Conservation (phyloP, 2,329 filamentous ascomycete species). For the Dactylellina drechsleri region DNA sequence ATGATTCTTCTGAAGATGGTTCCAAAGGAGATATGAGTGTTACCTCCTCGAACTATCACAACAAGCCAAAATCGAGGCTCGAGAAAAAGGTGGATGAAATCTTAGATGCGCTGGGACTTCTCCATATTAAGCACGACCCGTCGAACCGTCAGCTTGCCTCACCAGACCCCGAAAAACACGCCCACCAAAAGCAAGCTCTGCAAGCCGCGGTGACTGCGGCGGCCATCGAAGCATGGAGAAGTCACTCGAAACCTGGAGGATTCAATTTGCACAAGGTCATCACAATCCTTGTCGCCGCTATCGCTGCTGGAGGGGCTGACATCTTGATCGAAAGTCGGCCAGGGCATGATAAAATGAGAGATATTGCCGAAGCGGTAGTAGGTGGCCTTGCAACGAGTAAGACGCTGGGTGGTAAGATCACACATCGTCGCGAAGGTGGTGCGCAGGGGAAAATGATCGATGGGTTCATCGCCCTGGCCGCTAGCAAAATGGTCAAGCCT, state of each 20-base stretch:
- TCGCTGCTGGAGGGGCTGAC: constrained; percentile 46
- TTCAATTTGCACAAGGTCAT: constrained; percentile 47
- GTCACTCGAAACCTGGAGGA: constrained; percentile 47
- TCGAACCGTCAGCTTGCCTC: constrained; percentile 50
- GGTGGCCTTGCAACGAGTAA: constrained; percentile 50
- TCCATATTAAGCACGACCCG: constrained; percentile 49
- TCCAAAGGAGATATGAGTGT: constrained; percentile 41
- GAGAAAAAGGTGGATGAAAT: constrained; percentile 46
- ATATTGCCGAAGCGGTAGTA: constrained; percentile 48
- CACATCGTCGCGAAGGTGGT: constrained; percentile 50
- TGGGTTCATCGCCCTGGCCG: constrained; percentile 50
- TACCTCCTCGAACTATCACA: constrained; percentile 31
- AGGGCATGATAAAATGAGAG: constrained; percentile 40
- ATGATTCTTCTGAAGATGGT: constrained; percentile 18
- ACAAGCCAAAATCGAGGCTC: constrained; percentile 30
- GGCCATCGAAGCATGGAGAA: constrained; percentile 51
- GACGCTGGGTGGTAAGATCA: constrained; percentile 48
- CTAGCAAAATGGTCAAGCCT: constrained; percentile 52
- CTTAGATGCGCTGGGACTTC: constrained; percentile 38
- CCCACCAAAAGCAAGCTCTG: constrained; percentile 46
- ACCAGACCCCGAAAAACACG: constrained; percentile 50
- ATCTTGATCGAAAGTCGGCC: constrained; percentile 41
- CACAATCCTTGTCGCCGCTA: constrained; percentile 39
- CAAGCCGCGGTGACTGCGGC: constrained; percentile 50
- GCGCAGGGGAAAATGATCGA: constrained; percentile 48